phyloP scores from a whole-genome alignment of 208 protist species.

The Eutreptiella sp. region DNA sequence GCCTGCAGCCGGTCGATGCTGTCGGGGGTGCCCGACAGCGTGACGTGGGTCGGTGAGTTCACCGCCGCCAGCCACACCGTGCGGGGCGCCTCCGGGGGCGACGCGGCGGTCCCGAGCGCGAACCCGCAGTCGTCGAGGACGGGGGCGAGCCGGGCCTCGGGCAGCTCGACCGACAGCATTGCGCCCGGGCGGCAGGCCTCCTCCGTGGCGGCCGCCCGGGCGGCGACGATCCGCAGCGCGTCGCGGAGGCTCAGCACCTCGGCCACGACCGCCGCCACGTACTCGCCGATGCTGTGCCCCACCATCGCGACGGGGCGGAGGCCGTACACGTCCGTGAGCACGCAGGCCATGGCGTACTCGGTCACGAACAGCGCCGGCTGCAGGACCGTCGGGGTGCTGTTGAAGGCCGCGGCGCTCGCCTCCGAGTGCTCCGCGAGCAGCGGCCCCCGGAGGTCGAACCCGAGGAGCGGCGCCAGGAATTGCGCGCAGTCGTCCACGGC shows the following conservation, averaged over 20 bases:
- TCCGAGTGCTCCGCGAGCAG: conserved; percentile 12
- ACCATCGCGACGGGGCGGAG: conserved; percentile 22
- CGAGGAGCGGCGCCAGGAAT: conserved; percentile 9
- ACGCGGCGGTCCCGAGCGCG: background rate
- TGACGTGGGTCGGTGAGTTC: conserved; percentile 15
- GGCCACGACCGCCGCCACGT: conserved; percentile 26
- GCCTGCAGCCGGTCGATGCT: background rate
- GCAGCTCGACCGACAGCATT: conserved; percentile 19
- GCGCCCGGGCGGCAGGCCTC: background rate
- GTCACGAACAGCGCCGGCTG: conserved; percentile 37
- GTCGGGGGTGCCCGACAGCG: background rate
- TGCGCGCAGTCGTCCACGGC: conserved; percentile 29
- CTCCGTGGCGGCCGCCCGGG: conserved; percentile 12
- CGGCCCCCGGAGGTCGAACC: conserved; percentile 14
- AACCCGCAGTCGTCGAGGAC: background rate
- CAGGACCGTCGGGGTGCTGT: conserved; percentile 12
- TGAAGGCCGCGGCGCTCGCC: no score
- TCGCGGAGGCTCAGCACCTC: conserved; percentile 19
- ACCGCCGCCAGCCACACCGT: conserved; percentile 6
- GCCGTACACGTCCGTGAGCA: conserved; percentile 24
- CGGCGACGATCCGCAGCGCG: conserved; percentile 16
- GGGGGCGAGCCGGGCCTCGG: background rate
- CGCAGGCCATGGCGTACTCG: conserved; percentile 28
- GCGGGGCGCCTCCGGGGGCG: background rate
- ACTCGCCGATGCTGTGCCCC: conserved; percentile 39